Evolutionary conservation across 2,329 filamentous ascomycete genomes (phyloP), one percentile per base, ranked within the genome.

Genomic region (Coleophoma cylindrospora): DNA sequence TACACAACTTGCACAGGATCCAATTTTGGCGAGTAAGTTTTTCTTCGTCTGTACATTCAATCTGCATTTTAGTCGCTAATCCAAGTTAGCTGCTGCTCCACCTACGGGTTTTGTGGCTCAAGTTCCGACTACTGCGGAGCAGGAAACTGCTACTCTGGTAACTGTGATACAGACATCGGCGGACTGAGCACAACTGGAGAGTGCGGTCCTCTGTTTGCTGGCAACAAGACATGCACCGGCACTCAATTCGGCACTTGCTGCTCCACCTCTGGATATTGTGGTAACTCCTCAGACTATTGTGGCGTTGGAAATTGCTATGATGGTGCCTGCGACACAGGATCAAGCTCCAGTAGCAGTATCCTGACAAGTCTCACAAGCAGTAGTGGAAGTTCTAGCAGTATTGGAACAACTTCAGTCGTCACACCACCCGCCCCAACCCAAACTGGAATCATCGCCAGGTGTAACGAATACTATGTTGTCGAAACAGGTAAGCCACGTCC

Each of bases 201-300:
- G 47, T 62, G 59, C 50, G 60, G 61, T 4, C 60, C 58, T 34
- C 49, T 46, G 21, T 61, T 63, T 51, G 55, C 60, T 6, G 59
- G 61, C 36, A 61, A 61, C 49, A 62, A 63, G 48, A 61, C 57
- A 14, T 64, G 57, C 51, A 57, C 57, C 41, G 59, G 60, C 21
- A 64, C 61, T 4, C 56, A 63, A 46, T 62, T 63, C 54, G 59
- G 61, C 19, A 53, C 33, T 15, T 62, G 59, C 41, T 63, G 61
- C 45, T 63, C 57, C 11, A 54, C 43, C 3, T 47, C 34, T 47
- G 58, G 62, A 4, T 63, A 59, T 49, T 64, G 58, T 49, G 58
- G 60, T 37, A 60, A 50, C 45, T 47, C 50, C 2, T 52, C 47
- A 13, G 61, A 58, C 37, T 64, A 63, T 50, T 64, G 59, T 48